Evolutionary conservation across 225 moss, liverwort and hornwort genomes (phyloP).

Genomic region (Marchantia polymorpha): DNA sequence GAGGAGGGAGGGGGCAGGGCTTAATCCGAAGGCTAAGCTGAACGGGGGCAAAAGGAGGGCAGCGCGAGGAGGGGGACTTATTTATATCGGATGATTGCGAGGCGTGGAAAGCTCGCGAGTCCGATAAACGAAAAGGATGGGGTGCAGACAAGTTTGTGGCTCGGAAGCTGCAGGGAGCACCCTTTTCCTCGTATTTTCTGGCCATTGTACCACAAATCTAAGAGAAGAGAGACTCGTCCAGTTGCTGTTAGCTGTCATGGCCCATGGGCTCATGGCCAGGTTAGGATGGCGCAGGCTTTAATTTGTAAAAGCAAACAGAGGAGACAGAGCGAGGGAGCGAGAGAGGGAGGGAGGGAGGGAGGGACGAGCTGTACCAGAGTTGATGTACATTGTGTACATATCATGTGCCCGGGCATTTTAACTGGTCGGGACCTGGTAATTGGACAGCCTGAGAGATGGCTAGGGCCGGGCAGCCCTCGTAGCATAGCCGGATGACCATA

Average conservation of each 20-base stretch:
- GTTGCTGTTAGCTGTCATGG: slow-evolving; percentile 7
- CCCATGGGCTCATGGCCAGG: background rate
- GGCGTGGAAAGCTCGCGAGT: no score
- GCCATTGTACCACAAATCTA: background rate
- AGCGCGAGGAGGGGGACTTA: no score
- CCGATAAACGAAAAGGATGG: no score
- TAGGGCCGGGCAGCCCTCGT: background rate
- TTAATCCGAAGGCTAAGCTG: no score
- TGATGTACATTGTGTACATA: background rate
- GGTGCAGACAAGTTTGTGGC: no score
- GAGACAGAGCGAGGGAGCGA: background rate
- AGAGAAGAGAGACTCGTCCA: background rate
- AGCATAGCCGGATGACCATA: background rate
- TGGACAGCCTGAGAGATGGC: background rate
- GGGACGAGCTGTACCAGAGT: background rate
- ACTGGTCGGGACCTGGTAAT: background rate
- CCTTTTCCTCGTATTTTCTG: no score
- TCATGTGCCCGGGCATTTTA: background rate
- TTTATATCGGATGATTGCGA: no score
- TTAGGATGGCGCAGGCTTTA: slow-evolving; percentile 1
- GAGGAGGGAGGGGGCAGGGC: no score
- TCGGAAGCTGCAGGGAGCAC: no score
- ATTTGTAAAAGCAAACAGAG: slow-evolving; percentile 2
- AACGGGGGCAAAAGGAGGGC: no score
- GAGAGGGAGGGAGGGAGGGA: background rate